Conservation (phyloP, 441 rosid genomes). For the Eruca vesicaria region DNA sequence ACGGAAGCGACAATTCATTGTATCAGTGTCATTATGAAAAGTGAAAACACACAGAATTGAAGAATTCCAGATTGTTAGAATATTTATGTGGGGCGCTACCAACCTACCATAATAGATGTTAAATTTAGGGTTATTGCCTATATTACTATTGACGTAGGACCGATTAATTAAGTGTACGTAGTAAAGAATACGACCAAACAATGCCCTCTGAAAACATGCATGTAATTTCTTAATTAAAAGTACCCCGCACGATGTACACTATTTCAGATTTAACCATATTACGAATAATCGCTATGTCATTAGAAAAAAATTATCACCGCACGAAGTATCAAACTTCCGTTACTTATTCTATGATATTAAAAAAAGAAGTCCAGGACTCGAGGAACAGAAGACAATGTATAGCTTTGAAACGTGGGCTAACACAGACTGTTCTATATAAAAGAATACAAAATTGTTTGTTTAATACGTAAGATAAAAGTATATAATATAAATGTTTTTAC, state of each 20-base stretch:
- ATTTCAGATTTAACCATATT: not conserved
- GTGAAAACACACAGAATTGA: not conserved
- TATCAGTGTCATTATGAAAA: not conserved
- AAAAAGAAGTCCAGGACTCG: not conserved
- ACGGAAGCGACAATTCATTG: constrained; percentile 15
- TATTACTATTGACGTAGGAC: not conserved
- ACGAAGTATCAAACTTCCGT: not conserved
- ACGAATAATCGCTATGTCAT: not conserved
- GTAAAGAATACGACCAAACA: constrained; percentile 5
- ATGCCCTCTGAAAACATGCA: constrained; percentile 6
- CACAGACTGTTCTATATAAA: not conserved
- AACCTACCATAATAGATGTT: not conserved
- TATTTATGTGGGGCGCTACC: not conserved
- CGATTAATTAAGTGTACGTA: constrained; percentile 2
- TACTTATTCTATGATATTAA: not conserved
- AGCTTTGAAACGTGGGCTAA: constrained; percentile 4
- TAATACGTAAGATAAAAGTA: not conserved
- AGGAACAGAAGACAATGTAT: not conserved
- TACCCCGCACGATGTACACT: not conserved
- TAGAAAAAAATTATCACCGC: not conserved
- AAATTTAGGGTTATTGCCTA: constrained; percentile 17
- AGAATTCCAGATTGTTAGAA: not conserved
- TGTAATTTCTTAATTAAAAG: not conserved
- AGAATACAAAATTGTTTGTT: not conserved
- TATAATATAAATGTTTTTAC: not conserved